Percentiles rank a stretch among this genome's conserved stretches.
Conservation (phyloP, 1,139 yeast species). For the Kazachstania sp. region DNA sequence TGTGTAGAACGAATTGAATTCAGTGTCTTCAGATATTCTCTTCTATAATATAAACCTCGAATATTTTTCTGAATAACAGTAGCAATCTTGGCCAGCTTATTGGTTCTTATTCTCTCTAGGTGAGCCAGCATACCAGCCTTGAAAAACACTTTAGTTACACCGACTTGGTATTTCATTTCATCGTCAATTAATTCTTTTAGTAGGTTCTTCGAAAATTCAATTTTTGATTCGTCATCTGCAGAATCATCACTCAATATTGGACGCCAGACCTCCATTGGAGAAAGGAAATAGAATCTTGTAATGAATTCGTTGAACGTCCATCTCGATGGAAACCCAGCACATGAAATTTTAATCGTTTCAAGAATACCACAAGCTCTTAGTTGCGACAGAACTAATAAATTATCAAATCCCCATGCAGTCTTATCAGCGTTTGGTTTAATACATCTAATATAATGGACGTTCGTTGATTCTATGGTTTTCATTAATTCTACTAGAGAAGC, state of each 20-base stretch:
- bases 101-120: slow-evolving; percentile 76
- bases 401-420: slow-evolving; percentile 93
- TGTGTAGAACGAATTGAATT: slow-evolving; percentile 53
- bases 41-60: slow-evolving; percentile 58
- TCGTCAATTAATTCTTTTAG: slow-evolving; percentile 56
- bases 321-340: slow-evolving; percentile 96
- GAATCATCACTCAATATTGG: slow-evolving; percentile 44
- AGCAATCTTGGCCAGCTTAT: slow-evolving; percentile 69
- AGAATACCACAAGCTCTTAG: slow-evolving; percentile 97
- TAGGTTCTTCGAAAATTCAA: slow-evolving; percentile 59
- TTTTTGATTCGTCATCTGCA: slow-evolving; percentile 49
- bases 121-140: slow-evolving; percentile 95
- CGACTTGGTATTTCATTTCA: slow-evolving; percentile 66
- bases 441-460: slow-evolving; percentile 94
- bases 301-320: slow-evolving; percentile 96
- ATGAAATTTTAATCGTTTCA: slow-evolving; percentile 91
- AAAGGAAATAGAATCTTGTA: slow-evolving; percentile 74
- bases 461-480: slow-evolving; percentile 87
- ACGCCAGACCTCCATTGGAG: slow-evolving; percentile 64
- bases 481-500: slow-evolving; percentile 85
- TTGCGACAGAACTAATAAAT: slow-evolving; percentile 90
- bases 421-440: slow-evolving; percentile 93
- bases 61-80: slow-evolving; percentile 80
- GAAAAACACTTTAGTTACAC: slow-evolving; percentile 86
- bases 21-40: slow-evolving; percentile 48